Evolutionary conservation across 352 stramenopile genomes (phyloP), one percentile per base, ranked within the genome.

Genomic region (Globisporangium sylvaticum): DNA sequence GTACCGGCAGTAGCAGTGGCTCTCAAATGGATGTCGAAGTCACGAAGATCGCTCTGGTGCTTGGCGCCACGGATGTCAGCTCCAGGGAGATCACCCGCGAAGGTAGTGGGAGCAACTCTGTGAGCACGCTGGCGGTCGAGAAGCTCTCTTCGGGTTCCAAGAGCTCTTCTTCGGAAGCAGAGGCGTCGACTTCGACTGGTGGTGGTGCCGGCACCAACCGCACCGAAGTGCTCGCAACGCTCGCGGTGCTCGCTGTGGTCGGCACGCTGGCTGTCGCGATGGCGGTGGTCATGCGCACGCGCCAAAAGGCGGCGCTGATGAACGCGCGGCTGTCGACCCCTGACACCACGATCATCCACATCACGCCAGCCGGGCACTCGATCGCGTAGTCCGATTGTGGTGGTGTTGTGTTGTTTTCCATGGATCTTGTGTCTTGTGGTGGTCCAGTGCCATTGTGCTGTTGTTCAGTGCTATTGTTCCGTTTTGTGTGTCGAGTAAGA

Each of bases 211-310:
- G 31, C 31, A 39, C 20, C 20, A 48, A 48, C 31, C 55, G 55
- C 55, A 61, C 55, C 5, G 55, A 61, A 22, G 22, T 61, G 15
- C 55, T 61, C 29, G 55, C 55, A 6, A 31, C 55, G 55, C 32
- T 61, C 55, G 55, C 29, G n/a, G 55, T 61, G 4, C 55, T 61
- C 31, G 55, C 29, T 8, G 29, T 37, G 2, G 29, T 61, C 18
- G 25, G 55, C 31, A 24, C 37, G n/a, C 55, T 61, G 29, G 55
- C 55, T 27, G 55, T 61, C 18, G 55, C 55, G 4, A 39, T 48
- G 55, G 55, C 55, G 1, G 55, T 39, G 8, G 29, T 61, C 55
- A 27, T 15, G 18, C 25, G 18, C 7, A 61, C 25, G 55, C 55
- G 29, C 20, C 29, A 42, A 15, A 31, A 22, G 7, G 29, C 24